Percentiles rank a stretch among this genome's conserved stretches.
Conservation (phyloP, 148 eudicot genomes). For the Selenicereus undatus region DNA sequence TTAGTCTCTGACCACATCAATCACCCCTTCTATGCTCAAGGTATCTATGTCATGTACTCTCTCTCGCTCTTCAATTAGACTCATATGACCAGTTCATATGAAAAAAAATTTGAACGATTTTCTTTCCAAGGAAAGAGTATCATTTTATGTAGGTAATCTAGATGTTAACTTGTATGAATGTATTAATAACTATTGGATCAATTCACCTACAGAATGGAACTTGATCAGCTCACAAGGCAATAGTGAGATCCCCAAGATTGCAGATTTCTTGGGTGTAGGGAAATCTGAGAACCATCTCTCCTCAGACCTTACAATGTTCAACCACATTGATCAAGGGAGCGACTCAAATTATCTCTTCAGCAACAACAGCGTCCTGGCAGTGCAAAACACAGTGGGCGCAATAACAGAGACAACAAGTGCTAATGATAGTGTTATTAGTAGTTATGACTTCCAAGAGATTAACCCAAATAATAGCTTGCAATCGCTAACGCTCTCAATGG, state of each 20-base stretch:
- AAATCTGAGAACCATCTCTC: conserved; percentile 63
- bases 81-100: too few relatives aligned
- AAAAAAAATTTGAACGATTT: too few relatives aligned
- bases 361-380: conserved; percentile 40
- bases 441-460: conserved; percentile 61
- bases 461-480: conserved; percentile 58
- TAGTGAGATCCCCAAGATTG: conserved; percentile 74
- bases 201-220: conserved; percentile 58
- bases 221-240: conserved; percentile 53
- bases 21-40: conserved; percentile 71
- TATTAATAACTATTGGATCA: not conserved
- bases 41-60: conserved; percentile 21
- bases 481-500: conserved; percentile 88
- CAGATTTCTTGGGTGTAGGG: conserved; percentile 87
- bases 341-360: conserved; percentile 55
- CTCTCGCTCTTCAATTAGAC: not conserved
- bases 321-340: conserved; percentile 36
- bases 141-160: too few relatives aligned
- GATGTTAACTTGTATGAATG: too few relatives aligned
- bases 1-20: conserved; percentile 59
- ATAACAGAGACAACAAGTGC: conserved; percentile 20
- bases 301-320: conserved; percentile 52
- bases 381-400: conserved; percentile 31
- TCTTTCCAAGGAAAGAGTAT: too few relatives aligned
- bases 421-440: conserved; percentile 7